Evolutionary conservation across 257 asterid species (phyloP), one percentile per base, ranked within the genome.

Genomic region (Solanum rostratum): DNA sequence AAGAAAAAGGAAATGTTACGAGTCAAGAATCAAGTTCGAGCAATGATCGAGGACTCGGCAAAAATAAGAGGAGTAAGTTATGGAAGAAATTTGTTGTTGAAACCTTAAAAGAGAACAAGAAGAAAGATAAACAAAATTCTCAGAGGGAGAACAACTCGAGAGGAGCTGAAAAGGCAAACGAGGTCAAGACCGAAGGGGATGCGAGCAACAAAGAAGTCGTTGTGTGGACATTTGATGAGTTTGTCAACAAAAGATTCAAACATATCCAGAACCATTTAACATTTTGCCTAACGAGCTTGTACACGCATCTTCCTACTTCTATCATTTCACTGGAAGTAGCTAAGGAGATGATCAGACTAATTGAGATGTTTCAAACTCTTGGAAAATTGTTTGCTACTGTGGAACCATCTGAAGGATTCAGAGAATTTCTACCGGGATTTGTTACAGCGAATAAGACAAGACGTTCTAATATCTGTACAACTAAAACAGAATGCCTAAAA

Each of bases 181-280:
- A 76, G 82, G 62, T 16, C 22, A 76, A 76, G 45, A 76, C 49
- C 2, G 0, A 49, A 49, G 81, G 82, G 24, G 62, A 76, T 45
- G 29, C 8, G 14, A 39, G 68, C 62, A 50, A 13, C 15, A 50
- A 46, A 49, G 68, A 66, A 57, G 53, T 19, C 20, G 14, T n/a
- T 55, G 19, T 66, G n/a, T 90, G 53, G 91, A 86, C 91, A 53
- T 89, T 85, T 41, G 89, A 92, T 88, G 92, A 92, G 30, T 92
- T 90, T 55, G 63, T 91, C 18, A 49, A 27, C 1, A 87, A 87
- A 52, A 82, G 24, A 39, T 81, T 85, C 78, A 37, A 46, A 16
- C 10, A 22, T 11, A 29, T 66, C 27, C 69, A 71, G 16, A 10
- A 66, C 49, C 76, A 69, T 27, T 66, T 92, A 16, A 76, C 57